Base-by-base conservation (phyloP, 805 yeast species). In the Saturnispora besseyi region DNA sequence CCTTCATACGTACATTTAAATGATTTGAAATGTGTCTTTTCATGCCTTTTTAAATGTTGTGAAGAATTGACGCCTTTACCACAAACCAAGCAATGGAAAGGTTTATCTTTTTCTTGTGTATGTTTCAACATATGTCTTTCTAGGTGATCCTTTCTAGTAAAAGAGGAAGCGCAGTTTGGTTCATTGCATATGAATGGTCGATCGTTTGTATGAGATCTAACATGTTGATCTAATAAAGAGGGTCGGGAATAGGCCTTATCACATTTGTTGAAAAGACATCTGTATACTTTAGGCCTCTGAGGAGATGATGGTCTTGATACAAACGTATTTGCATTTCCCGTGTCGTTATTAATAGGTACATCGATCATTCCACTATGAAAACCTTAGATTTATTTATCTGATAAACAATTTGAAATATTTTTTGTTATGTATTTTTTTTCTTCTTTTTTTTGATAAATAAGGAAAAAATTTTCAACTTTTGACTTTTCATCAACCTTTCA, bases 1-100 rank as follows among this genome's bases (percentile, higher is more conserved):
- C 72, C 78, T 24, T 74, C 82, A 55, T 74, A 69, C 2, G 74
- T 58, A 63, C 96, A 88, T 24, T 55, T 53, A 58, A 81, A 82
- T 1, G 87, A 77, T 55, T 75, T 74, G 4, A 80, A 79, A 62
- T 93, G 98, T 2, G 95, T 84, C 36, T 77, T 74, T 65, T 83
- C 88, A 63, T 93, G 99, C 48, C 96, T 74, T 53, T 75, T 78
- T 50, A 88, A 70, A 60, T 90, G 97, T 66, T 93, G 98, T 46
- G 63, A 64, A 0, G 96, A 76, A 47, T 81, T 82, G 46, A 86
- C 83, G 3, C 96, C 96, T 64, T 88, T 89, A 1, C 82, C 82
- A 62, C 99, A 93, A 1, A 73, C 62, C 0, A 79, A 64, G 60
- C 98, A 90, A 40, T 73, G 76, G 60, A 75, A 81, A 0, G 96